Percentiles rank a stretch among this genome's conserved stretches.
These are phyloP conservation scores for Verticillium zaregamsianum DNA, from an alignment of 2,329 filamentous ascomycete genomes.

Conservation along the genomic window DNA sequence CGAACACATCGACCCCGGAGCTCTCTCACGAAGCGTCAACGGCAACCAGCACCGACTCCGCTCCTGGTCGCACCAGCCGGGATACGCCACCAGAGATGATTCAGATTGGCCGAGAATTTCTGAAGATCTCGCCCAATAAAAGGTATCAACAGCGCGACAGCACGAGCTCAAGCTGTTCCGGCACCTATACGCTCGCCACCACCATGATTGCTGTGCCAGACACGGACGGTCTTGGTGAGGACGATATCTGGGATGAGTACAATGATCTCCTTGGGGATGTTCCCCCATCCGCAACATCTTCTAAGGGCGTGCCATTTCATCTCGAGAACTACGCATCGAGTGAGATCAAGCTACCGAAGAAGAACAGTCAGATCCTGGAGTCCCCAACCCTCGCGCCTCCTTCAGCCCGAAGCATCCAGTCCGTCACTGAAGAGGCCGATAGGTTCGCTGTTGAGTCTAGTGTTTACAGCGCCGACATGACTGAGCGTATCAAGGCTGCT, in stretches of 20 bases:
- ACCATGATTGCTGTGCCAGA: slow-evolving; percentile 65
- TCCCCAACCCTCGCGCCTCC: slow-evolving; percentile 39
- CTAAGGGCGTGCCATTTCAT: slow-evolving; percentile 52
- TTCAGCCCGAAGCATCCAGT: background rate
- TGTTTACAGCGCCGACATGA: slow-evolving; percentile 51
- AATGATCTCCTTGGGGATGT: slow-evolving; percentile 77
- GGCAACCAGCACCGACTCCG: slow-evolving; percentile 20
- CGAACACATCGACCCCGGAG: slow-evolving; percentile 35
- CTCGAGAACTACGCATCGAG: slow-evolving; percentile 41
- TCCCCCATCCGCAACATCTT: slow-evolving; percentile 48
- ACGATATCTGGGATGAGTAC: slow-evolving; percentile 94
- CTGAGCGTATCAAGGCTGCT: slow-evolving; percentile 45
- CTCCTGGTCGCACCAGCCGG: slow-evolving; percentile 4
- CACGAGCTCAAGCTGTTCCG: slow-evolving; percentile 59
- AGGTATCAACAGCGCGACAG: slow-evolving; percentile 57
- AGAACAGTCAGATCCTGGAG: slow-evolving; percentile 30
- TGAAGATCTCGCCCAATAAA: slow-evolving; percentile 70
- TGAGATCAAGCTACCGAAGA: slow-evolving; percentile 25
- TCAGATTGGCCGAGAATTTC: slow-evolving; percentile 55
- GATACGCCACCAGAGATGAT: slow-evolving; percentile 24
- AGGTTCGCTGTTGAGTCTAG: slow-evolving; percentile 38
- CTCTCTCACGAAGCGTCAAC: slow-evolving; percentile 30
- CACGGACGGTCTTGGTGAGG: slow-evolving; percentile 63
- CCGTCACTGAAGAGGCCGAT: slow-evolving; percentile 11
- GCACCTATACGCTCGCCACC: slow-evolving; percentile 52